Evolutionary conservation across 2,329 filamentous ascomycete species (phyloP).

Genomic region (Karstenula rhodostoma): DNA sequence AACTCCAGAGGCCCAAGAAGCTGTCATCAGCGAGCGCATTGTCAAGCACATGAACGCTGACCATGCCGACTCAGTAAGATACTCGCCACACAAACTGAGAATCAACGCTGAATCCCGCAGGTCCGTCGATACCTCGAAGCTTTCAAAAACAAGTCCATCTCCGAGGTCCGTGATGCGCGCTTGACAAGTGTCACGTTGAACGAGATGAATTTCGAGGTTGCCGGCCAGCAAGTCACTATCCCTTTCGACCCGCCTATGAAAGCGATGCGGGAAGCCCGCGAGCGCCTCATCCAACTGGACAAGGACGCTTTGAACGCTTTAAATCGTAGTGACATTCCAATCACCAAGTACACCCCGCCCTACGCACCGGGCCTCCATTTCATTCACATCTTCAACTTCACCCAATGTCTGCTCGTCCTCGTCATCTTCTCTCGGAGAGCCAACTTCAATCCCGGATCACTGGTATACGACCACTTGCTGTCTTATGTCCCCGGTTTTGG

Average conservation of each 20-base stretch:
- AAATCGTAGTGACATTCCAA: slow-evolving; percentile 64
- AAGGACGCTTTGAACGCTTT: slow-evolving; percentile 66
- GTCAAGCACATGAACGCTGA: slow-evolving; percentile 88
- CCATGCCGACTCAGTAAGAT: slow-evolving; percentile 71
- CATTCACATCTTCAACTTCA: slow-evolving; percentile 62
- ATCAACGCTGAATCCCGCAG: slow-evolving; percentile 33
- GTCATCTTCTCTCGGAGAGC: slow-evolving; percentile 36
- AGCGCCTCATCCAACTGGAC: slow-evolving; percentile 77
- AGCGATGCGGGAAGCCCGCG: slow-evolving; percentile 72
- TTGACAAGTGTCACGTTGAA: slow-evolving; percentile 72
- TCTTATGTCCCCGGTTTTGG: slow-evolving; percentile 63
- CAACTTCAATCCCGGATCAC: slow-evolving; percentile 46
- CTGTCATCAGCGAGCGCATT: slow-evolving; percentile 66
- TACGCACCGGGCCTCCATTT: slow-evolving; percentile 46
- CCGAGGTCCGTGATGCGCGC: slow-evolving; percentile 64
- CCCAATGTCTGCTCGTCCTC: slow-evolving; percentile 48
- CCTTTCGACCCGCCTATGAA: slow-evolving; percentile 74
- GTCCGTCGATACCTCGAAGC: slow-evolving; percentile 79
- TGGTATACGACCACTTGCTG: slow-evolving; percentile 55
- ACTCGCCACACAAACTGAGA: slow-evolving; percentile 15
- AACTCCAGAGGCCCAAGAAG: slow-evolving; percentile 51
- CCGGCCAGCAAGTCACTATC: slow-evolving; percentile 61
- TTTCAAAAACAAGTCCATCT: slow-evolving; percentile 67
- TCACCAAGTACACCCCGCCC: slow-evolving; percentile 62
- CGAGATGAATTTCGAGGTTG: slow-evolving; percentile 67